A percentile compares a stretch with the other conserved stretches of the same genome.
Conservation (phyloP, 768 basidiomycete species). For the Suillus luteus region DNA sequence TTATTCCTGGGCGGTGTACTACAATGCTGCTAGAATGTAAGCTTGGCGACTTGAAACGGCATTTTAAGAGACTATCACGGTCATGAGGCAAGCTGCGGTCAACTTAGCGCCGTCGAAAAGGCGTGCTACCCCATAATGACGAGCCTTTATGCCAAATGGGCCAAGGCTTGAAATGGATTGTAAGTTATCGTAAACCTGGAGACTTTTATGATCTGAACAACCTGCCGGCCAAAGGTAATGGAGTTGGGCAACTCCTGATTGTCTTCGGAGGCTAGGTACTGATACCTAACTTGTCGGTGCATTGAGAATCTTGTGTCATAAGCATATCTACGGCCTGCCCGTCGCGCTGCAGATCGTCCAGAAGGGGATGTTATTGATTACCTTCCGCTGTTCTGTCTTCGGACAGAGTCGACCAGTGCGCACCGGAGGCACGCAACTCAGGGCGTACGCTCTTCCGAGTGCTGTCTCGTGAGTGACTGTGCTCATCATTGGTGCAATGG, state of each 20-base stretch:
- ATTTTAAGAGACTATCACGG: background rate
- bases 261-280: background rate
- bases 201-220: background rate
- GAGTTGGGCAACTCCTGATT: background rate
- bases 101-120: constrained; percentile 1
- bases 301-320: background rate
- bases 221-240: background rate
- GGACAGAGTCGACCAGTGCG: background rate
- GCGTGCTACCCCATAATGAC: background rate
- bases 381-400: background rate
- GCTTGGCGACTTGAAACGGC: background rate
- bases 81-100: background rate
- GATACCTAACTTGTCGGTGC: background rate
- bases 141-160: constrained; percentile 3
- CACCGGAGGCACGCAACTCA: constrained; percentile 6
- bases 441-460: background rate
- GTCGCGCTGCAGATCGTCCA: background rate
- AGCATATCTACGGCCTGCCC: background rate
- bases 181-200: background rate
- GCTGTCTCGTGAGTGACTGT: background rate
- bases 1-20: background rate
- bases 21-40: background rate
- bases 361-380: background rate
- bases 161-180: background rate
- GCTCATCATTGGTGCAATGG: background rate